Conservation (phyloP, 2,329 filamentous ascomycete species). For the Blumeria hordei region DNA sequence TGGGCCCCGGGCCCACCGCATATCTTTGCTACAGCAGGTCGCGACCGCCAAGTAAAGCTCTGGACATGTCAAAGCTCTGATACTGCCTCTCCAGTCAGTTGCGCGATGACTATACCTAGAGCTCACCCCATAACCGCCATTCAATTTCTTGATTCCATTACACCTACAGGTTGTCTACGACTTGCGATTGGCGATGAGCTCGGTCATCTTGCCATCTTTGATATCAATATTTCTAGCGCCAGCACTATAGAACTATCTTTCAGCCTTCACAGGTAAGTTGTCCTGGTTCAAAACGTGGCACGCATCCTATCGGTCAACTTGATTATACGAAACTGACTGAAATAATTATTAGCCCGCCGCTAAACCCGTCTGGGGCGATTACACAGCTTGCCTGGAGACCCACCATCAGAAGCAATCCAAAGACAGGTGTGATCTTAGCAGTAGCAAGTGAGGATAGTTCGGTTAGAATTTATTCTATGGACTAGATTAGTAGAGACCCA, state of each 20-base stretch:
- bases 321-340: no score
- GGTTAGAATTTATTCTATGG: slow-evolving; percentile 27
- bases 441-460: slow-evolving; percentile 31
- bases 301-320: no score
- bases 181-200: slow-evolving; percentile 34
- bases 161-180: slow-evolving; percentile 11
- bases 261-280: no score
- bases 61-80: slow-evolving; percentile 24
- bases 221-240: no score
- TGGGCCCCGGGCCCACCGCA: slow-evolving; percentile 36
- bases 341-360: slow-evolving; percentile 19
- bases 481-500: neutral
- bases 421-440: slow-evolving; percentile 9
- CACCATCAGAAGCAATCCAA: slow-evolving; percentile 3
- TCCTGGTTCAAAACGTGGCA: no score
- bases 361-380: slow-evolving; percentile 17
- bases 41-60: slow-evolving; percentile 65
- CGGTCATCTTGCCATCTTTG: slow-evolving; percentile 6
- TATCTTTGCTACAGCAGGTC: slow-evolving; percentile 64
- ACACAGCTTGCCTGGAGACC: slow-evolving; percentile 46
- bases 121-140: slow-evolving; percentile 44
- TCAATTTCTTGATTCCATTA: slow-evolving; percentile 27
- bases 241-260: no score
- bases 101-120: slow-evolving; percentile 24
- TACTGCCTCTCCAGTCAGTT: slow-evolving; percentile 6